These are phyloP conservation scores for Chaetothyriales sp. DNA, from an alignment of 2,329 filamentous ascomycete genomes.

Conservation along the genomic window DNA sequence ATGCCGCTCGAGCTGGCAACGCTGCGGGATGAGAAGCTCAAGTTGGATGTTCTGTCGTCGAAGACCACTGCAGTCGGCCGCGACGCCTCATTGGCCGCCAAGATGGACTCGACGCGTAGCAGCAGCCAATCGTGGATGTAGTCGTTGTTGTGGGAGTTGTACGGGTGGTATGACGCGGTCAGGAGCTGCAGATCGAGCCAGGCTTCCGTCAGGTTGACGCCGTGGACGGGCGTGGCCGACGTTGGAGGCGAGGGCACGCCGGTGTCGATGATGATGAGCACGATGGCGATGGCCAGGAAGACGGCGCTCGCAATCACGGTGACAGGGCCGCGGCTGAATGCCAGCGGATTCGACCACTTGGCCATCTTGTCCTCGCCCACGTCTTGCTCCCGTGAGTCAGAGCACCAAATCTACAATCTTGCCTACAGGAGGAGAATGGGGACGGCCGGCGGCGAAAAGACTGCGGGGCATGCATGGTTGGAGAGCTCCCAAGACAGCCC, in stretches of 20 bases:
- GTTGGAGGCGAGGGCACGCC: slow-evolving; percentile 55
- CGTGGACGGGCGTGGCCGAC: slow-evolving; percentile 39
- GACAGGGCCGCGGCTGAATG: slow-evolving; percentile 69
- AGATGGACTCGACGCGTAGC: slow-evolving; percentile 53
- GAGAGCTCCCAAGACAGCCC: too few relatives aligned
- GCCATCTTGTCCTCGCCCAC: slow-evolving; percentile 8
- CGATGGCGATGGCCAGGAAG: slow-evolving; percentile 65
- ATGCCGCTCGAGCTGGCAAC: slow-evolving; percentile 26
- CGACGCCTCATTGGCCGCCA: slow-evolving; percentile 40
- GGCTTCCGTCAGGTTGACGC: slow-evolving; percentile 70
- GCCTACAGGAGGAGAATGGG: too few relatives aligned
- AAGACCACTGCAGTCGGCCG: slow-evolving; percentile 48
- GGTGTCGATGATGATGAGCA: slow-evolving; percentile 60
- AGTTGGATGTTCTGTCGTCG: slow-evolving; percentile 65
- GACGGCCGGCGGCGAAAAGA: too few relatives aligned
- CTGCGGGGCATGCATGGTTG: too few relatives aligned
- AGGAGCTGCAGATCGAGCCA: slow-evolving; percentile 72
- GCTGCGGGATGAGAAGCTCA: slow-evolving; percentile 48
- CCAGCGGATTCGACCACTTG: slow-evolving; percentile 37
- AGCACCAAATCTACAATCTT: too few relatives aligned
- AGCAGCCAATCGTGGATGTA: slow-evolving; percentile 65
- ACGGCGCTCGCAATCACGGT: slow-evolving; percentile 62
- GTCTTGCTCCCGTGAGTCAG: background rate
- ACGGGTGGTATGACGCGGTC: slow-evolving; percentile 67
- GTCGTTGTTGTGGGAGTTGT: slow-evolving; percentile 76